Percentiles rank a stretch among this genome's conserved stretches.
phyloP scores from a whole-genome alignment of 2,329 filamentous ascomycete species.

The Phoma sp. region DNA sequence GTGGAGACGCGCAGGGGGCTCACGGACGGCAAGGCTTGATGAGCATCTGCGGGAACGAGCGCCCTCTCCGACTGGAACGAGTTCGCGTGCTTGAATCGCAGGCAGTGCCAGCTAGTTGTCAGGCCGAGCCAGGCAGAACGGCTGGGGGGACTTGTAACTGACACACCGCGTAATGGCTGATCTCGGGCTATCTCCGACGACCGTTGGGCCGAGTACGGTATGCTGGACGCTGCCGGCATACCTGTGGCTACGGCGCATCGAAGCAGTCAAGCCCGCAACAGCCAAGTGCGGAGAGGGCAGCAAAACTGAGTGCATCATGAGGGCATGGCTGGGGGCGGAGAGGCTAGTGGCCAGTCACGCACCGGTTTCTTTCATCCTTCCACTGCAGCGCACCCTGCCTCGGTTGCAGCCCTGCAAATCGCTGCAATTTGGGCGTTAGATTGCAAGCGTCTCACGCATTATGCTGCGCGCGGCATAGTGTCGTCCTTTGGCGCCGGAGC shows the following conservation, averaged over 20 bases:
- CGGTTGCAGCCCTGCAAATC: conserved; percentile 21
- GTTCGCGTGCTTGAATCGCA: conserved; percentile 30
- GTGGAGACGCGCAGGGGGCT: conserved; percentile 34
- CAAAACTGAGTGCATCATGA: conserved; percentile 26
- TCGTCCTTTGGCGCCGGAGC: conserved; percentile 29
- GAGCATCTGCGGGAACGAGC: conserved; percentile 41
- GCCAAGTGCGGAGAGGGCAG: conserved; percentile 20
- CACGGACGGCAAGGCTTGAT: conserved; percentile 41
- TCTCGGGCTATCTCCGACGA: conserved; percentile 33
- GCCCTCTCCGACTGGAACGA: conserved; percentile 36
- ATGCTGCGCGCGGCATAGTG: conserved; percentile 19
- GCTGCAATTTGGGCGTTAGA: conserved; percentile 32
- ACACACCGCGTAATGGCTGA: conserved; percentile 38
- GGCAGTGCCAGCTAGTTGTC: not conserved
- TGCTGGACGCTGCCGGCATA: conserved; percentile 2
- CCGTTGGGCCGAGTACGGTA: conserved; percentile 15
- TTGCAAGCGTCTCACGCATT: conserved; percentile 31
- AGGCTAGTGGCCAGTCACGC: conserved; percentile 16
- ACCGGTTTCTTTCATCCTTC: conserved; percentile 2
- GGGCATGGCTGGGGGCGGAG: conserved; percentile 20
- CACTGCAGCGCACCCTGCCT: conserved; percentile 22
- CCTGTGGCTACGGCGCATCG: conserved; percentile 12
- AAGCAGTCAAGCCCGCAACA: conserved; percentile 9
- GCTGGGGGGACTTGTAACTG: conserved; percentile 9
- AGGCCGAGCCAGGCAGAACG: conserved; percentile 16